Conservation (phyloP, 2,329 filamentous ascomycete species). For the Acrodontium crateriforme region DNA sequence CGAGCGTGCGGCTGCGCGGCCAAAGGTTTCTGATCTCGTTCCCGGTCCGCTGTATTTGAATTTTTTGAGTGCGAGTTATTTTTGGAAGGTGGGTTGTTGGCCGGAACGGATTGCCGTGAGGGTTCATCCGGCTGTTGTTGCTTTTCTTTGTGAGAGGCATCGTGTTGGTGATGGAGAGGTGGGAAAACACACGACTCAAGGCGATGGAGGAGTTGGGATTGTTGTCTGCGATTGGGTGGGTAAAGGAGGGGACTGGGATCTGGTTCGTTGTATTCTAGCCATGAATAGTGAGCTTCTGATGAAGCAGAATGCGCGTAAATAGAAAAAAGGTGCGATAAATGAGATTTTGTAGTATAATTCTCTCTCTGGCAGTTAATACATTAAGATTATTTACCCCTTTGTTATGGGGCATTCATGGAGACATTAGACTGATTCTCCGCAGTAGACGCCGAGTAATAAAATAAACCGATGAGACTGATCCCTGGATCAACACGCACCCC, state of each 20-base stretch:
- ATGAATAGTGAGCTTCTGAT: constrained; percentile 49
- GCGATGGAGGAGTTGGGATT: constrained; percentile 60
- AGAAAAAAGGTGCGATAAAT: too few relatives aligned
- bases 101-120: constrained; percentile 80
- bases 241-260: constrained; percentile 73
- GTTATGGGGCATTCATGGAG: too few relatives aligned
- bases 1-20: constrained; percentile 47
- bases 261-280: constrained; percentile 72
- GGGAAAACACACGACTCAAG: constrained; percentile 15
- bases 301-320: constrained; percentile 10
- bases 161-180: constrained; percentile 20
- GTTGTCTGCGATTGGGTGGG: constrained; percentile 94
- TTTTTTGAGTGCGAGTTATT: constrained; percentile 82
- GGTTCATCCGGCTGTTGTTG: constrained; percentile 63
- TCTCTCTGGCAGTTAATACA: too few relatives aligned
- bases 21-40: constrained; percentile 25
- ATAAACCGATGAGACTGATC: too few relatives aligned
- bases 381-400: too few relatives aligned
- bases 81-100: constrained; percentile 87
- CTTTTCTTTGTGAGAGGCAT: constrained; percentile 44
- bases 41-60: constrained; percentile 68
- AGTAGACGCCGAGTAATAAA: too few relatives aligned
- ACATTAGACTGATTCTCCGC: too few relatives aligned
- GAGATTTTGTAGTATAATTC: too few relatives aligned
- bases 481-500: too few relatives aligned